A percentile compares a stretch with the other conserved stretches of the same genome.
phyloP scores from a whole-genome alignment of 441 rosid genomes.

The Brassica hybrid region DNA sequence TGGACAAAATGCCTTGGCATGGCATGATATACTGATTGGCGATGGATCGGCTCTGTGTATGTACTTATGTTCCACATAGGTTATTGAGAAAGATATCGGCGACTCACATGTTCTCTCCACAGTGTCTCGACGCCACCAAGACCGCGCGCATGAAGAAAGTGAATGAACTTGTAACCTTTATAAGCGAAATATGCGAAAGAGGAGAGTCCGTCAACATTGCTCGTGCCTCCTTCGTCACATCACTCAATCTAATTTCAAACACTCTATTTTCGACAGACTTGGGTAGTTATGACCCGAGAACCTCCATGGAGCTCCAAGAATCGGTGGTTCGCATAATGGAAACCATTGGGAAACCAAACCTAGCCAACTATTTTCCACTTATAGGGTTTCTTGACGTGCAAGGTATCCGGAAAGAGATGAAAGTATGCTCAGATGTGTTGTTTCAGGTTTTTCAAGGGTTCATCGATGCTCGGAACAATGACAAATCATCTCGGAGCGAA shows the following conservation, averaged over 20 bases:
- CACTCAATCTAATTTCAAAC: constrained; percentile 25
- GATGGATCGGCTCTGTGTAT: not conserved
- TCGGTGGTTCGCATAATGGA: constrained; percentile 9
- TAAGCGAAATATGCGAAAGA: not conserved
- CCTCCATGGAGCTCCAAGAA: constrained; percentile 9
- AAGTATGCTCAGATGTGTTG: not conserved
- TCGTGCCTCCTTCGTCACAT: constrained; percentile 15
- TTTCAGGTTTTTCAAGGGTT: constrained; percentile 16
- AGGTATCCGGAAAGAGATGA: constrained; percentile 3
- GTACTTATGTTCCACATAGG: not conserved
- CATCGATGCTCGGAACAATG: not conserved
- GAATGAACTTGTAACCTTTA: constrained; percentile 21
- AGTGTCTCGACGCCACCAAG: not conserved
- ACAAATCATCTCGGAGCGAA: not conserved
- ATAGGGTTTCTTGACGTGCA: constrained; percentile 15
- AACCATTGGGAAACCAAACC: not conserved
- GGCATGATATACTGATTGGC: not conserved
- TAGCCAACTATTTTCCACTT: constrained; percentile 26
- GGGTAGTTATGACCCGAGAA: not conserved
- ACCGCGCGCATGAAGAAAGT: constrained; percentile 2
- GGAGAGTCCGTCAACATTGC: constrained; percentile 25
- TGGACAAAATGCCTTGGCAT: not conserved
- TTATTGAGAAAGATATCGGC: not conserved
- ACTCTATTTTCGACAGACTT: constrained; percentile 15
- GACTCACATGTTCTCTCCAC: not conserved